Conservation (phyloP, 2,329 filamentous ascomycete species). For the Coniochaeta sp. region DNA sequence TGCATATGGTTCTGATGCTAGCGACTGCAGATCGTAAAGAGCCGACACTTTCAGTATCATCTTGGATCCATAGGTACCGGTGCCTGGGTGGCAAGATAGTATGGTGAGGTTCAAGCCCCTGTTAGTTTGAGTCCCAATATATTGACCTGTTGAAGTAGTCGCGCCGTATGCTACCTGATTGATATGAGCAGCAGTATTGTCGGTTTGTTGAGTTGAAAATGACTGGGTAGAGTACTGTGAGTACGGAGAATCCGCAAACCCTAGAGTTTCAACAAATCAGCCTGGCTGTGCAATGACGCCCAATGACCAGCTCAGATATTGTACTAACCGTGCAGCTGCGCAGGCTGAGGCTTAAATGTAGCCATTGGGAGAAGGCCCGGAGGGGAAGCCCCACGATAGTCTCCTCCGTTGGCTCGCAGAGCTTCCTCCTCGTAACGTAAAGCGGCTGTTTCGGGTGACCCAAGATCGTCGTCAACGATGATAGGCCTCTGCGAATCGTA, state of each 20-base stretch:
- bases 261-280: constrained; percentile 13
- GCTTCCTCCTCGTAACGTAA: constrained; percentile 51
- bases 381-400: constrained; percentile 48
- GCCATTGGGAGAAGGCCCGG: constrained; percentile 65
- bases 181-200: constrained; percentile 43
- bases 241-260: constrained; percentile 38
- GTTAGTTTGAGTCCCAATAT: constrained; percentile 55
- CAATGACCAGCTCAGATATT: constrained; percentile 1
- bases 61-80: constrained; percentile 62
- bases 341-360: constrained; percentile 70
- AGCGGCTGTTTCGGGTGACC: constrained; percentile 49
- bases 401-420: constrained; percentile 43
- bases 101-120: constrained; percentile 45
- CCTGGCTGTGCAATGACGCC: constrained; percentile 6
- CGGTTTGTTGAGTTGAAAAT: constrained; percentile 38
- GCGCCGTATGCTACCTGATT: constrained; percentile 50
- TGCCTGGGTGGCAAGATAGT: constrained; percentile 60
- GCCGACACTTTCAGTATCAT: constrained; percentile 68
- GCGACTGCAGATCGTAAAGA: constrained; percentile 60
- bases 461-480: constrained; percentile 49
- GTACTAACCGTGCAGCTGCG: constrained; percentile 74
- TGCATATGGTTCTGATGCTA: constrained; percentile 49
- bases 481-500: constrained; percentile 47
- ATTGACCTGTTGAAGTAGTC: constrained; percentile 58
- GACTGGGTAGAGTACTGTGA: constrained; percentile 42